Percentiles rank a stretch among this genome's conserved stretches.
Evolutionary conservation across 2,329 filamentous ascomycete genomes (phyloP).

Genomic region (Cordyceps javanica): DNA sequence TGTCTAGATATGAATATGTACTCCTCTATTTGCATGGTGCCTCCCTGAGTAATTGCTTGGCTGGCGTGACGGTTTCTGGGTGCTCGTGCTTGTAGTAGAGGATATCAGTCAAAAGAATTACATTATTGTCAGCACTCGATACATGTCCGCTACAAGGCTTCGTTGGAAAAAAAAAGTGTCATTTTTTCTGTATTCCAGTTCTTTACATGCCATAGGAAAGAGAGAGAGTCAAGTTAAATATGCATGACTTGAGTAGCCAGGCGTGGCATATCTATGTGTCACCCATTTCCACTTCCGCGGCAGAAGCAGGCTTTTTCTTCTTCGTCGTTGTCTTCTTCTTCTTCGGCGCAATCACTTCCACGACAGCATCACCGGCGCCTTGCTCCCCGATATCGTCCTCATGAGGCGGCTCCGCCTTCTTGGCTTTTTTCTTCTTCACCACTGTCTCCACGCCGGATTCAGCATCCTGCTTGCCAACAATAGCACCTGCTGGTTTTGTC

Average conservation of each 20-base stretch:
- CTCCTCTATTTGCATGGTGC: no score
- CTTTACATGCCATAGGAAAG: neutral
- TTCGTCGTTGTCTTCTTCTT: conserved; percentile 46
- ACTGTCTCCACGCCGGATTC: conserved; percentile 29
- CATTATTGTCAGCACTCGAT: no score
- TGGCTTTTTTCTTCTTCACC: conserved; percentile 48
- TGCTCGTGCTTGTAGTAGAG: no score
- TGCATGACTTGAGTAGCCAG: no score
- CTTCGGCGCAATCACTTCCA: conserved; percentile 31
- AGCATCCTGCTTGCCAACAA: conserved; percentile 18
- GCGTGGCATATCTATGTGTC: conserved; percentile 7
- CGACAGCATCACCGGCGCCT: conserved; percentile 14
- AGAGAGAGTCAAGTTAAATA: neutral
- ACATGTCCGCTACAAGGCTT: no score
- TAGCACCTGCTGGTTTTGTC: neutral
- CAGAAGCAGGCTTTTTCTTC: conserved; percentile 23
- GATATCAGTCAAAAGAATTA: no score
- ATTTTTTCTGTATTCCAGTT: neutral
- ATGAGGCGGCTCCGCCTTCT: conserved; percentile 18
- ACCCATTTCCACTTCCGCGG: conserved; percentile 23
- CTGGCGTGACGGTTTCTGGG: no score
- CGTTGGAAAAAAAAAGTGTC: no score
- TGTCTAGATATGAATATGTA: neutral
- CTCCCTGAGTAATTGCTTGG: no score
- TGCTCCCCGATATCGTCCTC: conserved; percentile 17